phyloP scores from a whole-genome alignment of 495 filamentous ascomycete genomes.

The Neurospora tetraspora region DNA sequence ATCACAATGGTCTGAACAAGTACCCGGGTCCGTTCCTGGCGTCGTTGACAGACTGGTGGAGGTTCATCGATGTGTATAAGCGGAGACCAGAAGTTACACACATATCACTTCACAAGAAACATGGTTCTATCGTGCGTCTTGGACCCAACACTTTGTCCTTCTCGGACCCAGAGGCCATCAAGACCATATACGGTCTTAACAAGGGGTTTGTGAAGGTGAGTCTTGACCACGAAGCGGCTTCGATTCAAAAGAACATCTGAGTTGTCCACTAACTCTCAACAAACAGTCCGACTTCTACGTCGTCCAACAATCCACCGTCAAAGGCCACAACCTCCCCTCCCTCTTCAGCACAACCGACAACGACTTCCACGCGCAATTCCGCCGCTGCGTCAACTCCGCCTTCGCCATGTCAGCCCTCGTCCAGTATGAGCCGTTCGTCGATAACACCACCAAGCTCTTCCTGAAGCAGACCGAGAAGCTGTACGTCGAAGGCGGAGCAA shows the following conservation, averaged over 20 bases:
- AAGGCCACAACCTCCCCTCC: slow-evolving; percentile 54
- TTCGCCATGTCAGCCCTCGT: slow-evolving; percentile 66
- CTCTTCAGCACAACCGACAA: slow-evolving; percentile 75
- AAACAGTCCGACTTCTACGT: slow-evolving; percentile 61
- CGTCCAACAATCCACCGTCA: slow-evolving; percentile 55
- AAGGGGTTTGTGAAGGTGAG: slow-evolving; percentile 70
- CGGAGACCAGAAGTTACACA: slow-evolving; percentile 56
- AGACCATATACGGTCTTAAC: slow-evolving; percentile 70
- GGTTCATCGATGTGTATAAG: slow-evolving; percentile 54
- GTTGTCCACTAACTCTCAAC: slow-evolving; percentile 6
- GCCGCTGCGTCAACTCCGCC: slow-evolving; percentile 57
- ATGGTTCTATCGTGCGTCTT: slow-evolving; percentile 62
- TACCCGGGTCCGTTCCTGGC: slow-evolving; percentile 61
- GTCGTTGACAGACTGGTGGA: slow-evolving; percentile 58
- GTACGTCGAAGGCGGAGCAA: slow-evolving; percentile 41
- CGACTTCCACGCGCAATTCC: slow-evolving; percentile 60
- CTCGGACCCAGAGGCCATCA: slow-evolving; percentile 54
- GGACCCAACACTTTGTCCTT: slow-evolving; percentile 61
- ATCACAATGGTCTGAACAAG: slow-evolving; percentile 49
- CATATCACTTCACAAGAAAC: slow-evolving; percentile 54
- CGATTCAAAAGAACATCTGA: background rate
- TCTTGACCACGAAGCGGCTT: background rate
- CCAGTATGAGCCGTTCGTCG: slow-evolving; percentile 65
- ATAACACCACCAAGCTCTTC: slow-evolving; percentile 53
- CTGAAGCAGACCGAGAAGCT: slow-evolving; percentile 51